A percentile compares a stretch with the other conserved stretches of the same genome.
Conservation (phyloP, 129 eudicot species). For the Flaveria bidentis region DNA sequence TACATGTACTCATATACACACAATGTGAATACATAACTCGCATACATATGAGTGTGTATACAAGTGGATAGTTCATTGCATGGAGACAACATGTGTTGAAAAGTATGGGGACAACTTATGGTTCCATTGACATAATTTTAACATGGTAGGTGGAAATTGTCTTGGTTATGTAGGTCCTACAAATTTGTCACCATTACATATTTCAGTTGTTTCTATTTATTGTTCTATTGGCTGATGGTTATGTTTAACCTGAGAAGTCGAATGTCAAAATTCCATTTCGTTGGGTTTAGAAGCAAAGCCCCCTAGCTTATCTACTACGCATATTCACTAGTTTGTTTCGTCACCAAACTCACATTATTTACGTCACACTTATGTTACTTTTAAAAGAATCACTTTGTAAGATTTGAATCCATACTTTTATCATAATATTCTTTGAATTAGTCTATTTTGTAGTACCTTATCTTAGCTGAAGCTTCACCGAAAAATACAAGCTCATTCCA, state of each 20-base stretch:
- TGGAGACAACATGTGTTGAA: slow-evolving; percentile 1
- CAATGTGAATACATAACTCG: too few species aligned
- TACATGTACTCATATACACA: too few species aligned
- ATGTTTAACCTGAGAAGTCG: background rate
- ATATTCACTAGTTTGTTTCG: too few species aligned
- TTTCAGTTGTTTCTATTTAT: background rate
- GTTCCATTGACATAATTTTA: background rate
- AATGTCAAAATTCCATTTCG: background rate
- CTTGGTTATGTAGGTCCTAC: slow-evolving; percentile 20
- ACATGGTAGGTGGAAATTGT: background rate
- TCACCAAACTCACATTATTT: too few species aligned
- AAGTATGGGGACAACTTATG: background rate
- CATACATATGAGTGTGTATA: too few species aligned
- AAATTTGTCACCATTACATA: slow-evolving; percentile 10
- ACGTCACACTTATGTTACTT: too few species aligned
- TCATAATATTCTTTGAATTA: too few species aligned
- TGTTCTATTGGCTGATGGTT: background rate
- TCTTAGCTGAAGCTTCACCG: too few species aligned
- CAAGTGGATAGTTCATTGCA: background rate
- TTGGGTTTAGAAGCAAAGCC: background rate
- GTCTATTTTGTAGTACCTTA: too few species aligned
- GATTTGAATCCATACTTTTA: too few species aligned
- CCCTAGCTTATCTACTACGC: background rate
- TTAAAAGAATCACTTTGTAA: too few species aligned
- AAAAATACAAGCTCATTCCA: too few species aligned